Conservation (phyloP, 1,284 basidiomycete species). For the Puccinia brachypodii region DNA sequence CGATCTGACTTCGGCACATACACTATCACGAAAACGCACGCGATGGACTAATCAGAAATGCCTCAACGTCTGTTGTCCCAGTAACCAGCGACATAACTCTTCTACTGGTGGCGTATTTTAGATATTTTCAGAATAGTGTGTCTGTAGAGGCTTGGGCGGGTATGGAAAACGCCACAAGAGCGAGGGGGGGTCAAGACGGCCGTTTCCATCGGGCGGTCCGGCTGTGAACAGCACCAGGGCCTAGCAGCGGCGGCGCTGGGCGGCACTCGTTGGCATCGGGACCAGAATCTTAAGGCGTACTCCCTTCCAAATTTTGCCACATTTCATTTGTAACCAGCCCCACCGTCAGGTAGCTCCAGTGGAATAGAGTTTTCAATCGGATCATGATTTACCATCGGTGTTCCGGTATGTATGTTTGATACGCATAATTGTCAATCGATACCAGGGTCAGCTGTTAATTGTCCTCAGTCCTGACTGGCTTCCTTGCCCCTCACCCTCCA, state of each 20-base stretch:
- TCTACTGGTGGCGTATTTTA: not conserved
- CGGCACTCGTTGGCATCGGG: constrained; percentile 2
- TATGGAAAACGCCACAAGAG: not conserved
- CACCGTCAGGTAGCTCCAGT: too few species aligned
- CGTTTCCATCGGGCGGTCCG: not conserved
- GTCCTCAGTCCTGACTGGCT: too few species aligned
- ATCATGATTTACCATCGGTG: not conserved
- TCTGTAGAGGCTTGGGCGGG: not conserved
- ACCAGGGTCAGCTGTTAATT: too few species aligned
- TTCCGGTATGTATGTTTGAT: too few species aligned
- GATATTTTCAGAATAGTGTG: not conserved
- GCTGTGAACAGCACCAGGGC: not conserved
- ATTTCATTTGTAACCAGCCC: not conserved
- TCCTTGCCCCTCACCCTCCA: too few species aligned
- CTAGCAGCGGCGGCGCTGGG: not conserved
- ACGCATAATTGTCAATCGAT: too few species aligned
- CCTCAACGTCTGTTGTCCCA: not conserved
- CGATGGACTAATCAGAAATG: not conserved
- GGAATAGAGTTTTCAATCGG: too few species aligned
- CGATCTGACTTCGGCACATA: not conserved
- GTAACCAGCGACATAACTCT: not conserved
- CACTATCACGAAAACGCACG: not conserved
- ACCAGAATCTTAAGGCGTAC: not conserved
- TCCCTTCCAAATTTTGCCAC: not conserved
- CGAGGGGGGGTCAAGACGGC: not conserved